These are phyloP conservation scores for Thecaphora thlaspeos DNA, from an alignment of 1,284 basidiomycete species.

Conservation along the genomic window DNA sequence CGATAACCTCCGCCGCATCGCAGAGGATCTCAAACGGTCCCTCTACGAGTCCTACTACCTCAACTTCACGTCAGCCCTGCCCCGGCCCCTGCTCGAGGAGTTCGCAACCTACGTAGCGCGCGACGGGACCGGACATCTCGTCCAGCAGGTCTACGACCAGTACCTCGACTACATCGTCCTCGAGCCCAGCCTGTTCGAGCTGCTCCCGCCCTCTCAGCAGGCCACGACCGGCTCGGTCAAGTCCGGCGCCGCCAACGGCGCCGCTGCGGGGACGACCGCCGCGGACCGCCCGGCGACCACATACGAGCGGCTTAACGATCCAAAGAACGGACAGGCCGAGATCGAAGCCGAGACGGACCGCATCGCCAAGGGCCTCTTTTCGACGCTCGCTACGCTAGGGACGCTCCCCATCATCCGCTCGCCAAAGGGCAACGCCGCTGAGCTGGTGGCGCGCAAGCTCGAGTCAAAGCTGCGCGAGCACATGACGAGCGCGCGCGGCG, in stretches of 20 bases:
- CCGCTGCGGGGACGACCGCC: conserved; percentile 22
- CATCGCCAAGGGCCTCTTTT: conserved; percentile 86
- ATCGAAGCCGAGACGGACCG: conserved; percentile 93
- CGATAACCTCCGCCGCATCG: conserved; percentile 72
- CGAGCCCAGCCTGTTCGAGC: conserved; percentile 88
- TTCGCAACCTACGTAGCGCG: conserved; percentile 83
- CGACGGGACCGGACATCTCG: conserved; percentile 73
- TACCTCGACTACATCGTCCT: conserved; percentile 96
- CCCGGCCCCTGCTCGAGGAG: conserved; percentile 86
- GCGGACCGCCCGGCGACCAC: conserved; percentile 57
- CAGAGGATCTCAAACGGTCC: conserved; percentile 69
- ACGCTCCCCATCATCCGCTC: conserved; percentile 92
- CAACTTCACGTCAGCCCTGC: conserved; percentile 89
- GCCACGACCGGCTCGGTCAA: conserved; percentile 54
- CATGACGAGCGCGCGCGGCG: conserved; percentile 68
- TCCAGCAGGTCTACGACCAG: conserved; percentile 63
- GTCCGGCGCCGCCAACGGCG: conserved; percentile 42
- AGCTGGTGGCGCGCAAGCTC: conserved; percentile 94
- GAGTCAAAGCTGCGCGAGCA: conserved; percentile 91
- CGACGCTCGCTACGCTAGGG: conserved; percentile 85
- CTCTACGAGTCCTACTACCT: conserved; percentile 92
- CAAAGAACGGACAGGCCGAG: conserved; percentile 80
- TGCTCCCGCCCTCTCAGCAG: conserved; percentile 64
- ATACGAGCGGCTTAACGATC: conserved; percentile 89
- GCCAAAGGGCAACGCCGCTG: conserved; percentile 92